A percentile compares a stretch with the other conserved stretches of the same genome.
Evolutionary conservation across 1,139 yeast genomes (phyloP).

Genomic region (Pichia sp.): DNA sequence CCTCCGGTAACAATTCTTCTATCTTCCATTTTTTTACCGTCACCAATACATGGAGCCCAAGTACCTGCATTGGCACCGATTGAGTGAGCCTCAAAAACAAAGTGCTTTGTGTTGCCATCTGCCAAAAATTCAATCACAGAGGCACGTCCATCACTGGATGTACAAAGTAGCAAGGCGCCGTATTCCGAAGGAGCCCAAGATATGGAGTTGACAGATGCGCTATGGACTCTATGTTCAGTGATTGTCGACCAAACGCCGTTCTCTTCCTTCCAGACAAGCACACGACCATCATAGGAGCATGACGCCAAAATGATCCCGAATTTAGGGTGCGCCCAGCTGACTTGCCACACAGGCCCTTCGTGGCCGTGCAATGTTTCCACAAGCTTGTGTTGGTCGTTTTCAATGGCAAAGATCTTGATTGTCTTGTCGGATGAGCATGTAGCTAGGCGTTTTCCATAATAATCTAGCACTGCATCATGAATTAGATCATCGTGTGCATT

Average conservation of each 20-base stretch:
- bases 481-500: conserved; percentile 86
- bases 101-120: conserved; percentile 68
- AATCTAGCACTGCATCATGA: conserved; percentile 95
- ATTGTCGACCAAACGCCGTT: conserved; percentile 84
- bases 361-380: conserved; percentile 82
- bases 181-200: conserved; percentile 98
- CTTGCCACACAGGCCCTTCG: conserved; percentile 99
- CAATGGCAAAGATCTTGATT: conserved; percentile 86
- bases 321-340: conserved; percentile 98
- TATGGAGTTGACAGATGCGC: conserved; percentile 90
- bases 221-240: conserved; percentile 83
- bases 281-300: conserved; percentile 93
- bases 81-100: conserved; percentile 75
- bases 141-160: conserved; percentile 90
- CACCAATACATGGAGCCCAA: conserved; percentile 77
- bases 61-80: conserved; percentile 92
- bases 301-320: conserved; percentile 93
- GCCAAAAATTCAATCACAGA: conserved; percentile 89
- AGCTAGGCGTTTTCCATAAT: conserved; percentile 91
- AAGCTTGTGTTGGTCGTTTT: conserved; percentile 73
- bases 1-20: conserved; percentile 90
- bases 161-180: conserved; percentile 85
- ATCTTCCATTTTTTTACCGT: conserved; percentile 28
- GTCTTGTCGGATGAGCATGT: conserved; percentile 95
- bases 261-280: conserved; percentile 92